Evolutionary conservation across 768 basidiomycete genomes (phyloP), one percentile per base, ranked within the genome.

Genomic region (Gloeopeniophorella convolvens): DNA sequence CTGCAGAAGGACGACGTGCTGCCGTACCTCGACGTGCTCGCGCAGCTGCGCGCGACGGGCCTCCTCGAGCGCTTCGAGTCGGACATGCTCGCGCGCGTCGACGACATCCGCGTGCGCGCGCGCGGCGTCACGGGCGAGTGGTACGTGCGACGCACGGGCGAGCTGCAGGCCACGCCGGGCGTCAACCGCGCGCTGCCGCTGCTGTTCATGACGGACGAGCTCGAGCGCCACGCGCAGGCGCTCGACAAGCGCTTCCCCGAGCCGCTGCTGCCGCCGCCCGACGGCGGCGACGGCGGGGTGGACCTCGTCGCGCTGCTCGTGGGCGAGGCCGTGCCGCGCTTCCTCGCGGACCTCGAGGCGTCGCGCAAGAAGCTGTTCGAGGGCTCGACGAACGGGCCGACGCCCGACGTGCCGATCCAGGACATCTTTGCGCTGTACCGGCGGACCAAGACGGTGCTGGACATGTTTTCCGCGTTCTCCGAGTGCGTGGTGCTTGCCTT

Each of bases 351-450:
- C 28, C 59, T 93, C 21, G 78, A 85, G 55, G 72, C 69, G 34
- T 81, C 82, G 9, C 82, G 83, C 60, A 84, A 85, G 65, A 78
- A 80, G 24, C 67, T 92, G 5, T 80, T 87, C 51, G 87, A 90
- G 61, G 83, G 85, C 10, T 89, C 87, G 7, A 83, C 81, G 80
- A 90, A 87, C 60, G 86, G 85, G 3, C 87, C 89, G 1, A 89
- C 85, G 7, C 89, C 90, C 5, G 87, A 89, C 55, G 79, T 92
- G 3, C 88, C 85, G 1, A 91, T 94, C 41, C 85, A 90, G 57
- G 92, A 97, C 63, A 81, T 94, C 23, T 94, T 96, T 59, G 76
- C 83, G 1, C 69, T 98, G 12, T 97, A 93, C 61, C 75, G 89
- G 50, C 76, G 89, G 58, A 78, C 83, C 23, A 85, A 80, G 64